Conservation (phyloP, 495 filamentous ascomycete genomes). For the Daldinia grandis region DNA sequence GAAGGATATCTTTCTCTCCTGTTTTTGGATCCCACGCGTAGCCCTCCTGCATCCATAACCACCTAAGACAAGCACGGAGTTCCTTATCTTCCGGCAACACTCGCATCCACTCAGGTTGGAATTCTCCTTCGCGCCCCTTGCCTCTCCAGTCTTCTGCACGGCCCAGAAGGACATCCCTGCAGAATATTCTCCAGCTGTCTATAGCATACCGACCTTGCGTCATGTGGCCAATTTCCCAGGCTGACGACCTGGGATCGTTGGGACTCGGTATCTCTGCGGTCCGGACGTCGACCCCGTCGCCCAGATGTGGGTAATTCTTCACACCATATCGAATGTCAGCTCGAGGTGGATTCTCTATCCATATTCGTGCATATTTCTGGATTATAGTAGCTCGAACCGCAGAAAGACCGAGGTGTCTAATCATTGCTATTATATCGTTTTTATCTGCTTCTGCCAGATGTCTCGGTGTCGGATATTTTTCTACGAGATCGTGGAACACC, state of each 20-base stretch:
- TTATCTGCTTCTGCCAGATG: constrained; percentile 67
- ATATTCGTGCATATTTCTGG: constrained; percentile 72
- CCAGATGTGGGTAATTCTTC: constrained; percentile 69
- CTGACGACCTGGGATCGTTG: constrained; percentile 45
- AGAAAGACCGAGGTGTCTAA: constrained; percentile 76
- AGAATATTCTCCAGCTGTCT: constrained; percentile 95
- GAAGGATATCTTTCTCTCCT: constrained; percentile 66
- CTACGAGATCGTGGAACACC: constrained; percentile 73
- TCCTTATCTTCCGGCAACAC: constrained; percentile 91
- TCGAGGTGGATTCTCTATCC: constrained; percentile 70
- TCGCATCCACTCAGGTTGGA: constrained; percentile 83
- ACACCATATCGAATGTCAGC: constrained; percentile 69
- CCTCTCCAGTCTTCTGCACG: constrained; percentile 70
- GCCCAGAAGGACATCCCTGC: constrained; percentile 77
- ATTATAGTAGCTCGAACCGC: constrained; percentile 61
- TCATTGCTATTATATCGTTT: constrained; percentile 67
- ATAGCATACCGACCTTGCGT: constrained; percentile 89
- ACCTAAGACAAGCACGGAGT: constrained; percentile 81
- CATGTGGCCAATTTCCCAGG: constrained; percentile 88
- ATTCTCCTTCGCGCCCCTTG: constrained; percentile 47
- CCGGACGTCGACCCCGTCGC: constrained; percentile 65
- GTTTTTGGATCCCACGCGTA: constrained; percentile 81
- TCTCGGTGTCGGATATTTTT: constrained; percentile 71
- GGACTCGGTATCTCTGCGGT: constrained; percentile 54
- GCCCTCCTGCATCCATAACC: constrained; percentile 92